These are phyloP conservation scores for Nevesoporus exiguus DNA, from an alignment of 768 basidiomycete genomes.

Conservation along the genomic window DNA sequence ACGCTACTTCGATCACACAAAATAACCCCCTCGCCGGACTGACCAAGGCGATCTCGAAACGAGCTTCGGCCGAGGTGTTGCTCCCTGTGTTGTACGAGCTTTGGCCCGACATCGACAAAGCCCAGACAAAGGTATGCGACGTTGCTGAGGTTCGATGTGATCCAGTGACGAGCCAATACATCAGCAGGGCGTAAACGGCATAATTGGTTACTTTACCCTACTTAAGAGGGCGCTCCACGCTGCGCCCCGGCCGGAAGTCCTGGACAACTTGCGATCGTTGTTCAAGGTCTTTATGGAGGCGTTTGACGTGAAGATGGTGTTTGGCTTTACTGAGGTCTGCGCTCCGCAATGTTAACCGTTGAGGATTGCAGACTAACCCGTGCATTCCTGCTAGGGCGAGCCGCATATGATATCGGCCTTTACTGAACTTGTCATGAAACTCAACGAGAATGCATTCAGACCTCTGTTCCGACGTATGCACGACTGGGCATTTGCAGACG, in stretches of 20 bases:
- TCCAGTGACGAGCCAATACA: neutral
- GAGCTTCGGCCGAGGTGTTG: slow-evolving; percentile 60
- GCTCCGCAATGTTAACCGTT: neutral
- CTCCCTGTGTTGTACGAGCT: slow-evolving; percentile 60
- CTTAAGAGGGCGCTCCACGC: slow-evolving; percentile 62
- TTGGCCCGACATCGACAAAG: slow-evolving; percentile 44
- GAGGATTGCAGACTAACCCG: neutral
- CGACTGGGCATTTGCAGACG: slow-evolving; percentile 87
- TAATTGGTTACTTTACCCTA: slow-evolving; percentile 58
- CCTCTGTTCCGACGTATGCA: slow-evolving; percentile 88
- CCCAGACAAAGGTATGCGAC: slow-evolving; percentile 36
- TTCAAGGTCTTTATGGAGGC: slow-evolving; percentile 81
- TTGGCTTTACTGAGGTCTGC: slow-evolving; percentile 31
- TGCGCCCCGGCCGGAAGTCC: slow-evolving; percentile 59
- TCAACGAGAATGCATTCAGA: slow-evolving; percentile 89
- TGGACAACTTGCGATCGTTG: slow-evolving; percentile 60
- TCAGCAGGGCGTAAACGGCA: slow-evolving; percentile 26
- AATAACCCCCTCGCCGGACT: slow-evolving; percentile 39
- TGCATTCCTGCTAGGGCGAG: slow-evolving; percentile 43
- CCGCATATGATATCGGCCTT: slow-evolving; percentile 63
- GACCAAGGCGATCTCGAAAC: slow-evolving; percentile 67
- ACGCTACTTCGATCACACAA: slow-evolving; percentile 5
- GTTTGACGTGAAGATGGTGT: slow-evolving; percentile 51
- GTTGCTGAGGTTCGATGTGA: neutral
- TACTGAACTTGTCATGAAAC: slow-evolving; percentile 84